These are phyloP conservation scores for Verticillium klebahnii DNA, from an alignment of 2,329 filamentous ascomycete genomes.

Conservation along the genomic window DNA sequence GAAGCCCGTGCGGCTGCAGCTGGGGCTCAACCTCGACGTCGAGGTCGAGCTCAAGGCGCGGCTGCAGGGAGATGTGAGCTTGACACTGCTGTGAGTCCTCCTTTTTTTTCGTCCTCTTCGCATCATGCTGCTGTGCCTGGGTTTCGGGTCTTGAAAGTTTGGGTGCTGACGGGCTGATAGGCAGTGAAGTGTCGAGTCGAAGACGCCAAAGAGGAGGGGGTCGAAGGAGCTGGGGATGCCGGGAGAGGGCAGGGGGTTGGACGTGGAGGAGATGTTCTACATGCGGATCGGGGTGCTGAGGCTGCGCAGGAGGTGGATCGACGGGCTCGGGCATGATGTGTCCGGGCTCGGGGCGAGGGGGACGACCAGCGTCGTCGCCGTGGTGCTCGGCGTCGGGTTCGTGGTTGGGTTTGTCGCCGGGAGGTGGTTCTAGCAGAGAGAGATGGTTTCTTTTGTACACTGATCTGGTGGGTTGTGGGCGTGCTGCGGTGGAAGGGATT, in stretches of 20 bases:
- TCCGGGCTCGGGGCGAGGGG: conserved; percentile 7
- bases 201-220: conserved; percentile 1
- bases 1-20: conserved; percentile 62
- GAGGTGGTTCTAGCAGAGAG: background rate
- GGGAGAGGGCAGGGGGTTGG: conserved; percentile 4
- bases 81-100: conserved; percentile 58
- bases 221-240: conserved; percentile 7
- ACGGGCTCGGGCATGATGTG: conserved; percentile 15
- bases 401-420: conserved; percentile 20
- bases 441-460: background rate
- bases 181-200: conserved; percentile 8
- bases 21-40: conserved; percentile 72
- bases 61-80: conserved; percentile 69
- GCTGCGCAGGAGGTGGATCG: conserved; percentile 25
- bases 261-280: conserved; percentile 24
- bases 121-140: background rate
- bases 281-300: conserved; percentile 25
- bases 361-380: conserved; percentile 16
- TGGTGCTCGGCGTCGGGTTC: conserved; percentile 40
- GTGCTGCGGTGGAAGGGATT: background rate
- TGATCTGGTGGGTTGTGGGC: background rate
- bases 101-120: conserved; percentile 2
- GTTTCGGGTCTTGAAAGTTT: background rate
- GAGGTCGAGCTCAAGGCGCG: conserved; percentile 76
- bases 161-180: background rate